Evolutionary conservation across 2,329 filamentous ascomycete species (phyloP).

Genomic region (Aspergillus sp.): DNA sequence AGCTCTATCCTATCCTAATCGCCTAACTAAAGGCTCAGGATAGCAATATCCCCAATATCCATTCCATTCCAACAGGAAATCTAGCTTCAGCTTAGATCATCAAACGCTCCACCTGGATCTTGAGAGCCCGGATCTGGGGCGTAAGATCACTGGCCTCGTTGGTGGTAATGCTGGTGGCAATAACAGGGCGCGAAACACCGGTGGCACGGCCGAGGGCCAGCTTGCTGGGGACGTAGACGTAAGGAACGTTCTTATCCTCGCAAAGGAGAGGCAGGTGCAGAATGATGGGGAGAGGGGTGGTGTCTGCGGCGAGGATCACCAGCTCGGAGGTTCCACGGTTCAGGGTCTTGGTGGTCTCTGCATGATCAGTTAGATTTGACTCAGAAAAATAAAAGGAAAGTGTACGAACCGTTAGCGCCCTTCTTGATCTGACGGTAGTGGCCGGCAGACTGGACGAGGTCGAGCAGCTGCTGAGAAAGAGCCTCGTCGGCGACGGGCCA

Average conservation of each 20-base stretch:
- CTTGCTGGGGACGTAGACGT: constrained; percentile 74
- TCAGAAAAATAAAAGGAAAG: too few relatives aligned
- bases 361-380: constrained; percentile 3
- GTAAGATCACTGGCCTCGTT: constrained; percentile 88
- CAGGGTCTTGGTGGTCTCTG: constrained; percentile 72
- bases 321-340: constrained; percentile 90
- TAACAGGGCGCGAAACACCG: constrained; percentile 85
- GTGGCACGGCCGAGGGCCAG: constrained; percentile 84
- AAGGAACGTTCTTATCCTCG: constrained; percentile 72
- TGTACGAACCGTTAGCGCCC: constrained; percentile 69
- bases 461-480: constrained; percentile 78
- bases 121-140: constrained; percentile 81
- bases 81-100: constrained; percentile 67
- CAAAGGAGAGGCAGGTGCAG: constrained; percentile 85
- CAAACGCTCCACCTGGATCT: constrained; percentile 93
- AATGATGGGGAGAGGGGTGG: constrained; percentile 80
- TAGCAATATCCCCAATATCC: neutral
- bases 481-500: constrained; percentile 73
- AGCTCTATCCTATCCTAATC: neutral
- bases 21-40: constrained; percentile 1
- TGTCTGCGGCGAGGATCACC: constrained; percentile 86
- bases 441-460: constrained; percentile 71
- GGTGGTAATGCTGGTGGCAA: constrained; percentile 83
- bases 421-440: constrained; percentile 75
- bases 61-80: too few relatives aligned